Conservation (phyloP, 2,329 filamentous ascomycete genomes). For the Pseudofabraea citricarpa region DNA sequence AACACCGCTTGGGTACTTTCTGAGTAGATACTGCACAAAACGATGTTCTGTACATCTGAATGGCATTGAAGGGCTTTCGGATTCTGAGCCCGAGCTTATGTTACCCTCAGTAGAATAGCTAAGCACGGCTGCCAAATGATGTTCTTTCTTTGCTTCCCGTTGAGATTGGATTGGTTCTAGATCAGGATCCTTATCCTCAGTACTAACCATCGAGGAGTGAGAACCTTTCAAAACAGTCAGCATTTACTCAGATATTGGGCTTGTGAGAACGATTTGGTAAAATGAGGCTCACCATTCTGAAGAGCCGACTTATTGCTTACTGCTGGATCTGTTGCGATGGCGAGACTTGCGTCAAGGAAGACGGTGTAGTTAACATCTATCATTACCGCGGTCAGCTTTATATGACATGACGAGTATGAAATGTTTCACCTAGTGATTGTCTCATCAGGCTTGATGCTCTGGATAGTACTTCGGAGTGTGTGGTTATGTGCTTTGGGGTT, state of each 20-base stretch:
- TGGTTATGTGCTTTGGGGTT: too few species aligned
- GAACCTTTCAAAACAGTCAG: too few species aligned
- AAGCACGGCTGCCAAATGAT: background rate
- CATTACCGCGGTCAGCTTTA: too few species aligned
- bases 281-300: too few species aligned
- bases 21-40: background rate
- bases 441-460: constrained; percentile 10
- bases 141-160: background rate
- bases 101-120: background rate
- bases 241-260: too few species aligned
- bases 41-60: background rate
- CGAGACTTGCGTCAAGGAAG: constrained; percentile 8
- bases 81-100: background rate
- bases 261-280: too few species aligned
- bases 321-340: background rate
- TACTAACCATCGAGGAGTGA: background rate
- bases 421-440: constrained; percentile 9
- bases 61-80: background rate
- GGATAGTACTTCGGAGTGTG: too few species aligned
- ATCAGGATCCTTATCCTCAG: too few species aligned
- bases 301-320: too few species aligned
- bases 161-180: too few species aligned
- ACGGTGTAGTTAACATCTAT: too few species aligned
- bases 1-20: constrained; percentile 3
- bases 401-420: too few species aligned